A percentile compares a stretch with the other conserved stretches of the same genome.
phyloP scores from a whole-genome alignment of 1,284 basidiomycete species.

The Vanrija pseudolonga region DNA sequence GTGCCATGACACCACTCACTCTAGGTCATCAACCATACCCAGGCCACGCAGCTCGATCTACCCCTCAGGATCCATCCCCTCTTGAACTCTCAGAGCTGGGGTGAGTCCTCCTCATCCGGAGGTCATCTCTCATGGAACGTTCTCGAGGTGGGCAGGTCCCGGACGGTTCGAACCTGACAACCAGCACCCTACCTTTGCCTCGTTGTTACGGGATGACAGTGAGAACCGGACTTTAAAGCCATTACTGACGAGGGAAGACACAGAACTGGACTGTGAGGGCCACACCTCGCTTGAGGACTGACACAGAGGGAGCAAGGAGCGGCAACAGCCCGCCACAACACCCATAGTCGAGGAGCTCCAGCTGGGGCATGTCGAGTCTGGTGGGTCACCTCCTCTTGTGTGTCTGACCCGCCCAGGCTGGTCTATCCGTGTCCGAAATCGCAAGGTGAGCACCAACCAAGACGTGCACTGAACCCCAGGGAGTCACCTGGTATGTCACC shows the following conservation, averaged over 20 bases:
- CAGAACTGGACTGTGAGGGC: conserved; percentile 36
- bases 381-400: not conserved
- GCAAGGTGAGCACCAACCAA: conserved; percentile 31
- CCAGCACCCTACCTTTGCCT: conserved; percentile 45
- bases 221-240: not conserved
- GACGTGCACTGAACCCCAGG: conserved; percentile 12
- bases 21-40: conserved; percentile 36
- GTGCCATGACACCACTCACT: not conserved
- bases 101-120: conserved; percentile 37
- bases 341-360: conserved; percentile 47
- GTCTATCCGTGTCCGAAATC: conserved; percentile 43
- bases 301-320: conserved; percentile 40
- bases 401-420: conserved; percentile 14
- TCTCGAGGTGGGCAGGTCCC: conserved; percentile 32
- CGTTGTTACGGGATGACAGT: conserved; percentile 38
- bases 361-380: conserved; percentile 44
- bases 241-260: conserved; percentile 18
- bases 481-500: conserved; percentile 33
- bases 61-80: conserved; percentile 44
- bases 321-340: conserved; percentile 46
- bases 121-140: conserved; percentile 41
- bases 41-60: conserved; percentile 41
- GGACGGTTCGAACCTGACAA: not conserved
- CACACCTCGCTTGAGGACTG: not conserved
- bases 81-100: conserved; percentile 41